These are phyloP conservation scores for Plantago ovata DNA, from an alignment of 257 asterid genomes.

Conservation along the genomic window DNA sequence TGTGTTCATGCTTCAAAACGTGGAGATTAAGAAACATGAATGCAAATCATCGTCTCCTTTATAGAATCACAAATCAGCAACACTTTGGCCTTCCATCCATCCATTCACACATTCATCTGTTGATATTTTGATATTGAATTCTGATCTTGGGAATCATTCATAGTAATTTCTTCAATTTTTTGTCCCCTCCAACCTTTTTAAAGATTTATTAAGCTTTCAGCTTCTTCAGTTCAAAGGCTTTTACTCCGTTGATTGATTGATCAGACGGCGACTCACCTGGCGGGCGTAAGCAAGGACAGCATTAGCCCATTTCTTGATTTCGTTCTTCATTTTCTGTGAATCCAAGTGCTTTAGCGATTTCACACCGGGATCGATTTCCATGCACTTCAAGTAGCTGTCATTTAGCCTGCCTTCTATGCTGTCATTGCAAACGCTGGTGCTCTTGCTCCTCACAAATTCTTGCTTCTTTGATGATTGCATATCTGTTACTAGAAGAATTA, in stretches of 20 bases:
- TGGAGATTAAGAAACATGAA: too few relatives aligned
- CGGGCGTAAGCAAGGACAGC: constrained; percentile 63
- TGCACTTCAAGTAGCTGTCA: constrained; percentile 44
- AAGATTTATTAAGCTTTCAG: constrained; percentile 4
- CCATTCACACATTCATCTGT: too few relatives aligned
- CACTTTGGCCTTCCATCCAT: too few relatives aligned
- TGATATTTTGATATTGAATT: too few relatives aligned
- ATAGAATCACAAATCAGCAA: too few relatives aligned
- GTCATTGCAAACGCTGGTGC: neutral
- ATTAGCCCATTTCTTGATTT: constrained; percentile 84
- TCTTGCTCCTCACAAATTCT: constrained; percentile 12
- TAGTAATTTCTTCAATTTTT: neutral
- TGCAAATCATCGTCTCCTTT: too few relatives aligned
- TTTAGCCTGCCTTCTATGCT: constrained; percentile 26
- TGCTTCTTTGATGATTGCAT: neutral
- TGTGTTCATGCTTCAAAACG: too few relatives aligned
- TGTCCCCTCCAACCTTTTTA: neutral
- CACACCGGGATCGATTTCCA: constrained; percentile 59
- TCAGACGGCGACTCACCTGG: constrained; percentile 53
- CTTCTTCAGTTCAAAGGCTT: constrained; percentile 2
- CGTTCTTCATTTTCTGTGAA: constrained; percentile 64
- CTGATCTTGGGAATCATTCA: too few relatives aligned
- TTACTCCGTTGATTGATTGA: constrained; percentile 34
- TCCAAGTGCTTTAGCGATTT: constrained; percentile 72
- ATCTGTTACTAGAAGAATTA: neutral